Conservation (phyloP, 352 stramenopile species). For the Phytophthora vignae region DNA sequence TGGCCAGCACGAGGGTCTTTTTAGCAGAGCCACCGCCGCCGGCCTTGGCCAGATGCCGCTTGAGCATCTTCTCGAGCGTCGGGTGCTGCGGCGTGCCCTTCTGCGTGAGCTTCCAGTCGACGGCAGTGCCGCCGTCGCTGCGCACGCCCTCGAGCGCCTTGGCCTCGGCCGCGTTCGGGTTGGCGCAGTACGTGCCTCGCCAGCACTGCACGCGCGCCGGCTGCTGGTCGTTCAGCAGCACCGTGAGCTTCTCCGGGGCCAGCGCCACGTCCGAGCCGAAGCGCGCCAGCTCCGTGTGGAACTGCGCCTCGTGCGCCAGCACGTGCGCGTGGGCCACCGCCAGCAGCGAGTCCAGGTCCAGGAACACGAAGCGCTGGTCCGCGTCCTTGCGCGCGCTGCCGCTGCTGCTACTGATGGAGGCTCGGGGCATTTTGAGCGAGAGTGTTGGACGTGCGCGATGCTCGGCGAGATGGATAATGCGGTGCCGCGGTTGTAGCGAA, state of each 20-base stretch:
- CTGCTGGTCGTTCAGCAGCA: slow-evolving; percentile 31
- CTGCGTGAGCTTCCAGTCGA: slow-evolving; percentile 36
- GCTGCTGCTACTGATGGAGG: background rate
- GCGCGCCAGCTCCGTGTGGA: slow-evolving; percentile 22
- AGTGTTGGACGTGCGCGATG: background rate
- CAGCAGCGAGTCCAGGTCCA: slow-evolving; percentile 36
- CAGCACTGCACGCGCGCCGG: slow-evolving; percentile 24
- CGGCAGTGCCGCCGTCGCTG: slow-evolving; percentile 11
- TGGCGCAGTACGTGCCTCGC: slow-evolving; percentile 34
- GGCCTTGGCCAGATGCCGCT: slow-evolving; percentile 13
- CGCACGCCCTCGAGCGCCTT: slow-evolving; percentile 21
- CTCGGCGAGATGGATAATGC: background rate
- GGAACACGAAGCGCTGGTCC: slow-evolving; percentile 35
- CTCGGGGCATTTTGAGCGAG: slow-evolving; percentile 15
- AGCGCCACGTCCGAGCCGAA: slow-evolving; percentile 29
- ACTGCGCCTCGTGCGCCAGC: slow-evolving; percentile 18
- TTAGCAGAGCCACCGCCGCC: background rate
- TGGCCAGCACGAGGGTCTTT: slow-evolving; percentile 30
- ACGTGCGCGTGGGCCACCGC: slow-evolving; percentile 21
- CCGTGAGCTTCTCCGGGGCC: slow-evolving; percentile 22
- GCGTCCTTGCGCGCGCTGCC: background rate
- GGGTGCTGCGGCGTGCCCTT: slow-evolving; percentile 35
- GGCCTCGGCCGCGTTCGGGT: slow-evolving; percentile 22
- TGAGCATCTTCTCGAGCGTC: slow-evolving; percentile 43
- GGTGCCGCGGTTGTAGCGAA: background rate